A percentile compares a stretch with the other conserved stretches of the same genome.
phyloP scores from a whole-genome alignment of 2,329 filamentous ascomycete species.

The Neofusicoccum parvum region DNA sequence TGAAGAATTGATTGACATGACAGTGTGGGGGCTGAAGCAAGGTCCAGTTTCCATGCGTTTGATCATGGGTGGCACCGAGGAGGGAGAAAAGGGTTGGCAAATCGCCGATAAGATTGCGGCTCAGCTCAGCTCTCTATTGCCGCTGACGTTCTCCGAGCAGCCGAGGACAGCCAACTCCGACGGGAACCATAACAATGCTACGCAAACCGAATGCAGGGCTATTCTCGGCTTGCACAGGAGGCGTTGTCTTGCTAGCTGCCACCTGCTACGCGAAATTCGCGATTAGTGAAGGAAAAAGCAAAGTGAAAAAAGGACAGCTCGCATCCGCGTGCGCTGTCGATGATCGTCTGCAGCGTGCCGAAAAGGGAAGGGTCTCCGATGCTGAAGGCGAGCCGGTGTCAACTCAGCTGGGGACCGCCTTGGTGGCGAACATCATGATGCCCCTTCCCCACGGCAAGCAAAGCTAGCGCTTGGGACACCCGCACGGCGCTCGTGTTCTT shows the following conservation, averaged over 20 bases:
- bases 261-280: neutral
- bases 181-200: too few relatives aligned
- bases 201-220: neutral
- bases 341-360: slow-evolving; percentile 9
- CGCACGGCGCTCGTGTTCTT: neutral
- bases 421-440: slow-evolving; percentile 14
- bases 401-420: slow-evolving; percentile 1
- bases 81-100: neutral
- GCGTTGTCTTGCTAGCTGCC: neutral
- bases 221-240: neutral
- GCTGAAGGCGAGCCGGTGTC: slow-evolving; percentile 7
- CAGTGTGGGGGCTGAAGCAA: too few relatives aligned
- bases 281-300: slow-evolving; percentile 4
- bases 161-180: neutral
- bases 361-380: slow-evolving; percentile 9
- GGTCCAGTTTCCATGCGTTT: too few relatives aligned
- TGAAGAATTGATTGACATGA: neutral
- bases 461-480: too few relatives aligned
- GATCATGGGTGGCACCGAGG: too few relatives aligned
- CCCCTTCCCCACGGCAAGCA: neutral
- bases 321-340: neutral
- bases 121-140: neutral
- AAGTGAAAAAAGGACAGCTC: slow-evolving; percentile 10
- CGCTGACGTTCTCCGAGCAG: neutral
- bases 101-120: neutral